Conservation (phyloP, 192 early-diverging fungal species). For the Backusella westeae region DNA sequence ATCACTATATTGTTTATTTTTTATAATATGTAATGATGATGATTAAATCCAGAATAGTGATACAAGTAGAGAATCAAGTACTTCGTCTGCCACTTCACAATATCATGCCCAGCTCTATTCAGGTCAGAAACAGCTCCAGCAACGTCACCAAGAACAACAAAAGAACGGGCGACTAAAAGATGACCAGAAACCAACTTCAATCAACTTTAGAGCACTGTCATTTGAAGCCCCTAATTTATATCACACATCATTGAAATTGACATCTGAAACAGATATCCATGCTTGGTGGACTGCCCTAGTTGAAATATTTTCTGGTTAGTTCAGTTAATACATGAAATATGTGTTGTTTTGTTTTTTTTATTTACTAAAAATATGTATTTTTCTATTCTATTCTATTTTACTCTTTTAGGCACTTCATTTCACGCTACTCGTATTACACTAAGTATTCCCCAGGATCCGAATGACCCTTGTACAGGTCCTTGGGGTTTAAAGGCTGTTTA, state of each 20-base stretch:
- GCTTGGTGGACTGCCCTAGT: constrained; percentile 42
- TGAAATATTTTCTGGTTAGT: constrained; percentile 28
- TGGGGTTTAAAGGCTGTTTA: constrained; percentile 42
- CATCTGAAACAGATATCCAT: constrained; percentile 37
- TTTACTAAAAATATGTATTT: not conserved
- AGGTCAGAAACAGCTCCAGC: constrained; percentile 27
- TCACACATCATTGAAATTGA: constrained; percentile 32
- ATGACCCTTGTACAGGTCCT: constrained; percentile 36
- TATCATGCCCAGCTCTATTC: constrained; percentile 35
- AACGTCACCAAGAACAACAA: not conserved
- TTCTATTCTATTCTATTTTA: not conserved
- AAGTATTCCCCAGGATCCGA: constrained; percentile 41
- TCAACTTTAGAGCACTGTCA: constrained; percentile 17
- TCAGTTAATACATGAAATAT: not conserved
- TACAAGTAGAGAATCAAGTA: constrained; percentile 10
- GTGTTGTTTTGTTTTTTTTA: not conserved
- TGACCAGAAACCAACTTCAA: not conserved
- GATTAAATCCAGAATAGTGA: constrained; percentile 9
- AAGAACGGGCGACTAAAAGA: not conserved
- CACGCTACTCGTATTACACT: constrained; percentile 36
- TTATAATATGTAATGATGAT: constrained; percentile 10
- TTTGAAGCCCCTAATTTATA: constrained; percentile 43
- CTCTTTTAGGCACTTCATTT: constrained; percentile 20
- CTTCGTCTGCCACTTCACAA: constrained; percentile 17
- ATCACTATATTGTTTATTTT: not conserved